phyloP scores from a whole-genome alignment of 805 yeast genomes.

The Wickerhamiella allomyrinae region DNA sequence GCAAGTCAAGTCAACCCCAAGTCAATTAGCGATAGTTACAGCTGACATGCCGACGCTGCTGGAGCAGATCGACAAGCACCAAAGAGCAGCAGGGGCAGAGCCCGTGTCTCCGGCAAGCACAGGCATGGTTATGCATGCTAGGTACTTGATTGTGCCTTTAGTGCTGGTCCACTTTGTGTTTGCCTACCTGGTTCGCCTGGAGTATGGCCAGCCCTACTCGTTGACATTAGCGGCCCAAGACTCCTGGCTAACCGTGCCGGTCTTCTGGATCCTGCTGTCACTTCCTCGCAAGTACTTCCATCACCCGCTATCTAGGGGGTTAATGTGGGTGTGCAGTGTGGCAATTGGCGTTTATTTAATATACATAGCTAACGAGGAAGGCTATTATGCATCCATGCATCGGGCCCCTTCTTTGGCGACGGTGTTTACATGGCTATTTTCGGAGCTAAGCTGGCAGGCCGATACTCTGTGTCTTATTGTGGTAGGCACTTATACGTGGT shows the following conservation, averaged over 20 bases:
- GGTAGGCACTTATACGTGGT: conserved; percentile 17
- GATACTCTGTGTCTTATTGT: conserved; percentile 19
- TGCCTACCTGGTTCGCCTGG: conserved; percentile 25
- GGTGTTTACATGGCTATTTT: conserved; percentile 27
- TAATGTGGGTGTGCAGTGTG: conserved; percentile 15
- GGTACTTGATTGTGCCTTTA: conserved; percentile 16
- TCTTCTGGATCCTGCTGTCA: conserved; percentile 20
- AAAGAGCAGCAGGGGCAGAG: no score
- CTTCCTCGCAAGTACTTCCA: conserved; percentile 14
- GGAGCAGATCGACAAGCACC: conserved; percentile 9
- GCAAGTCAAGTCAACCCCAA: no score
- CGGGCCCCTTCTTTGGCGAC: conserved; percentile 30
- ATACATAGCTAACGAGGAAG: conserved; percentile 23
- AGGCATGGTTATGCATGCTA: no score
- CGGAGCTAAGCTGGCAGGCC: conserved; percentile 28
- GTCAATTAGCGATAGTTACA: no score
- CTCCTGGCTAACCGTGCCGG: conserved; percentile 20
- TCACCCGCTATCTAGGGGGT: conserved; percentile 10
- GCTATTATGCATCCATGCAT: conserved; percentile 28
- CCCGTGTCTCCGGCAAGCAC: no score
- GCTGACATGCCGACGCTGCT: conserved; percentile 6
- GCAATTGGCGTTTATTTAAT: conserved; percentile 25
- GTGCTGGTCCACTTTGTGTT: conserved; percentile 24
- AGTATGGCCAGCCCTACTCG: conserved; percentile 22
- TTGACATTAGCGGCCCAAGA: conserved; percentile 11